Base-by-base conservation (phyloP, 2,329 filamentous ascomycete species). In the Pseudohalonectria lignicola region DNA sequence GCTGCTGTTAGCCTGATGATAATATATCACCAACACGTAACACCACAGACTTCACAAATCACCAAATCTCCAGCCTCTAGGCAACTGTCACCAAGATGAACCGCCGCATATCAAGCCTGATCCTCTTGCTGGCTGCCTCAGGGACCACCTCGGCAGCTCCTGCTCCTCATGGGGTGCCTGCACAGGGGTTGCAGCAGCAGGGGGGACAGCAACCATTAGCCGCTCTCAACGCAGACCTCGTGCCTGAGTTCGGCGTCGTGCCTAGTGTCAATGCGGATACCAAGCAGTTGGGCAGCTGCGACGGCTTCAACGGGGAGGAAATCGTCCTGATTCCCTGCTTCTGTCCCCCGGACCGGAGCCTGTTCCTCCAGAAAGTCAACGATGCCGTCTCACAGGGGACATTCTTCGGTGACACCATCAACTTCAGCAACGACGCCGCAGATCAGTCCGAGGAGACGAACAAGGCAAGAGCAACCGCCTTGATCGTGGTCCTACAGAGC, bases 401-500 rank as follows among this genome's bases (percentile, higher is more conserved):
- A 34, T 37, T 44, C 26, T 18, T 45, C 17, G 45, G 40, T 31
- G 35, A 33, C 2, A 33, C 29, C 30, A 29, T 44, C 20, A 5
- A 5, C 23, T 47, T 47, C 36, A 41, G 32, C 40, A 43, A 37
- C 29, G 39, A 47, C 31, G 37, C 36, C 12, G 21, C 31, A 19
- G 44, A 47, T 35, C 36, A 39, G 34, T 44, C 41, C 9, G 35
- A 31, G 12, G 36, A 29, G 15, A 41, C 43, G 10, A 42, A 43
- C 35, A 40, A 36, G 37, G 23, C 21, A 31, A 41, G 45, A 25
- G 45, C 43, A 16, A 44, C 39, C 15, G 31, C 42, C 5, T 31
- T 39, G 39, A 18, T 45, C 13, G 28, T 45, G 23, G 41, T 43
- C 15, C 36, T 47, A 35, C 45, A 47, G 36, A 47, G 42, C 31